A percentile compares a stretch with the other conserved stretches of the same genome.
Evolutionary conservation across 495 filamentous ascomycete genomes (phyloP).

Genomic region (Penicillium chermesinum): DNA sequence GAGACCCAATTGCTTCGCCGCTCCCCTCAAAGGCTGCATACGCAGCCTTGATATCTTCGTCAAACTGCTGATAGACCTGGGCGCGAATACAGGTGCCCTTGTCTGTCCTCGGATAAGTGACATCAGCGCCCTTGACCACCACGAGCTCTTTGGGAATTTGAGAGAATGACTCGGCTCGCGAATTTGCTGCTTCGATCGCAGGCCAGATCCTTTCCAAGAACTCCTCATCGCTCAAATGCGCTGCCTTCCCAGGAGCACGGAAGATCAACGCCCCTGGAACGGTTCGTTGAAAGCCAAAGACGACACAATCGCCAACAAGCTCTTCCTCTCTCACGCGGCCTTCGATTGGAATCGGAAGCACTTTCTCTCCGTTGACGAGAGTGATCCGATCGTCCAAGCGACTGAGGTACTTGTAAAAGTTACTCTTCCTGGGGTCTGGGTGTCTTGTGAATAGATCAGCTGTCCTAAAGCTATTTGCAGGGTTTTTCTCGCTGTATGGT

Average conservation of each 20-base stretch:
- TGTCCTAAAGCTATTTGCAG: conserved; percentile 33
- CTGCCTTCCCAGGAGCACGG: conserved; percentile 30
- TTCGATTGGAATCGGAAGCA: conserved; percentile 60
- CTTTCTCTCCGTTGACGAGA: conserved; percentile 63
- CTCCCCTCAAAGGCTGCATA: conserved; percentile 33
- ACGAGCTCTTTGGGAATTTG: conserved; percentile 51
- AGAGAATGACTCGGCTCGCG: conserved; percentile 46
- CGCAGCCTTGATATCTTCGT: conserved; percentile 40
- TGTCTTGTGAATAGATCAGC: conserved; percentile 51
- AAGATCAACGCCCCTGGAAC: conserved; percentile 46
- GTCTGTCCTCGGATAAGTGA: conserved; percentile 48
- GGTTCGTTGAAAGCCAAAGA: conserved; percentile 35
- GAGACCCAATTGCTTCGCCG: conserved; percentile 17
- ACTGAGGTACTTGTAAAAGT: conserved; percentile 56
- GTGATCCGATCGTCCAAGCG: conserved; percentile 57
- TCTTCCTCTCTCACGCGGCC: conserved; percentile 34
- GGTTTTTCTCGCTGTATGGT: conserved; percentile 51
- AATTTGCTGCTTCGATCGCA: conserved; percentile 45
- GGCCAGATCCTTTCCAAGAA: conserved; percentile 51
- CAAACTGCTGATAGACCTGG: conserved; percentile 48
- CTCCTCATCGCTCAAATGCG: conserved; percentile 35
- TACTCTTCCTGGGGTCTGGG: conserved; percentile 35
- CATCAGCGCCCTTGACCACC: conserved; percentile 37
- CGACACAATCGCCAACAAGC: conserved; percentile 34
- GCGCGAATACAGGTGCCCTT: conserved; percentile 54